phyloP scores from a whole-genome alignment of 2,329 filamentous ascomycete species.

The Trichoderma sp. region DNA sequence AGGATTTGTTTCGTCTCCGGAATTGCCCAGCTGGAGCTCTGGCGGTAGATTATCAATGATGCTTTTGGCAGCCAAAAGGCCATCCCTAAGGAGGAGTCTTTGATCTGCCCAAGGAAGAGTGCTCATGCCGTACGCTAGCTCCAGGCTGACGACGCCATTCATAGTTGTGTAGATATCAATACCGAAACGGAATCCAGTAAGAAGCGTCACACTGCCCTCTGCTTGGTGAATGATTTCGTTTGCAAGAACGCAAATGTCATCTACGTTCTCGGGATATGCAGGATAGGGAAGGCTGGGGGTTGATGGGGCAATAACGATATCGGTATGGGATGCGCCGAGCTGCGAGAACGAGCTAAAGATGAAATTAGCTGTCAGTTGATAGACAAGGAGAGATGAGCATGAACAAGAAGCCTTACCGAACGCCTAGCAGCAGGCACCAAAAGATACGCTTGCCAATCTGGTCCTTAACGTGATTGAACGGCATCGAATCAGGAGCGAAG shows the following conservation, averaged over 20 bases:
- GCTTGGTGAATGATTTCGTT: conserved; percentile 70
- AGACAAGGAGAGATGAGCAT: not conserved
- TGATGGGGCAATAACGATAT: conserved; percentile 72
- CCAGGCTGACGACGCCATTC: conserved; percentile 73
- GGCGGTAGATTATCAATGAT: conserved; percentile 66
- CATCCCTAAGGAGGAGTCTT: conserved; percentile 67
- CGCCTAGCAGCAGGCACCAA: conserved; percentile 76
- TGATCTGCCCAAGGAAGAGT: conserved; percentile 78
- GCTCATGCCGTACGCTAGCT: conserved; percentile 77
- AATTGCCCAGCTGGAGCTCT: conserved; percentile 60
- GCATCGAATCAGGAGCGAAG: conserved; percentile 40
- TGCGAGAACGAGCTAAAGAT: conserved; percentile 69
- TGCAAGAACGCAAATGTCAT: conserved; percentile 76
- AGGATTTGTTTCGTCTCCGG: conserved; percentile 36
- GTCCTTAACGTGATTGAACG: conserved; percentile 68
- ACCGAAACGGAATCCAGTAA: conserved; percentile 79
- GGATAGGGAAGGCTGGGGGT: conserved; percentile 76
- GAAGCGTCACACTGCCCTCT: conserved; percentile 62
- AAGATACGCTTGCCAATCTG: conserved; percentile 78
- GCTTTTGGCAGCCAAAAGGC: conserved; percentile 67
- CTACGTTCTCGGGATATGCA: conserved; percentile 75
- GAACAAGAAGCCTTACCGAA: conserved; percentile 49
- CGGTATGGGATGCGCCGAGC: conserved; percentile 67
- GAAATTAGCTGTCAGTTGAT: not conserved
- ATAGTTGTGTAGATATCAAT: conserved; percentile 78